These are phyloP conservation scores for Polysphondylium violaceum DNA, from an alignment of 78 protist species.

Conservation along the genomic window DNA sequence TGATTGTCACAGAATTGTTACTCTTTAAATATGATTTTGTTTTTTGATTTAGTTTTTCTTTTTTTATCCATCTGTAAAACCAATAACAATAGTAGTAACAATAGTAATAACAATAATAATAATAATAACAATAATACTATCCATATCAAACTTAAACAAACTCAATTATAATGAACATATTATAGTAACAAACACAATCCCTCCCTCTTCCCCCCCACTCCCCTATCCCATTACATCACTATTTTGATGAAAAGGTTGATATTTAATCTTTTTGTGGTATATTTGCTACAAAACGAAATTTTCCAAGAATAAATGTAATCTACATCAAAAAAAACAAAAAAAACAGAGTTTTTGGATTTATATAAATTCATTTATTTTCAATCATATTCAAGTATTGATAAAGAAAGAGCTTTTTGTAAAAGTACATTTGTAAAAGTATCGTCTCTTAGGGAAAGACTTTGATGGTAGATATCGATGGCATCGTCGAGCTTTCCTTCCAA, in stretches of 20 bases:
- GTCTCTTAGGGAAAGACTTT: constrained; percentile 51
- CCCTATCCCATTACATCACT: no score
- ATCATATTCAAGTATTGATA: constrained; percentile 56
- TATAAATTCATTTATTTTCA: background rate
- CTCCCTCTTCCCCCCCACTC: no score
- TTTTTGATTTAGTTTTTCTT: no score
- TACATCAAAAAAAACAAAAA: background rate
- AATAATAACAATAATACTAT: background rate
- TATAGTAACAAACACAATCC: constrained; percentile 13
- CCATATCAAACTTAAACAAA: background rate
- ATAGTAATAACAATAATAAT: background rate
- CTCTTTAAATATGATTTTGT: constrained; percentile 10
- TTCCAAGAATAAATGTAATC: no score
- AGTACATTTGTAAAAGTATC: constrained; percentile 64
- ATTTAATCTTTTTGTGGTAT: no score
- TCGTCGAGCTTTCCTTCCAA: constrained; percentile 59
- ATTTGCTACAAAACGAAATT: no score
- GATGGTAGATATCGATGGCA: constrained; percentile 78
- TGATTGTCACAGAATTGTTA: constrained; percentile 55
- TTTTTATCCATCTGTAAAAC: background rate
- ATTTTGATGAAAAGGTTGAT: no score
- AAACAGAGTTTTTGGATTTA: background rate
- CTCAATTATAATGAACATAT: background rate
- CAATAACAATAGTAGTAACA: background rate
- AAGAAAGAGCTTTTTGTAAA: constrained; percentile 54